Evolutionary conservation across 106 monocot genomes (phyloP).

Genomic region (Phalaenopsis equestris): DNA sequence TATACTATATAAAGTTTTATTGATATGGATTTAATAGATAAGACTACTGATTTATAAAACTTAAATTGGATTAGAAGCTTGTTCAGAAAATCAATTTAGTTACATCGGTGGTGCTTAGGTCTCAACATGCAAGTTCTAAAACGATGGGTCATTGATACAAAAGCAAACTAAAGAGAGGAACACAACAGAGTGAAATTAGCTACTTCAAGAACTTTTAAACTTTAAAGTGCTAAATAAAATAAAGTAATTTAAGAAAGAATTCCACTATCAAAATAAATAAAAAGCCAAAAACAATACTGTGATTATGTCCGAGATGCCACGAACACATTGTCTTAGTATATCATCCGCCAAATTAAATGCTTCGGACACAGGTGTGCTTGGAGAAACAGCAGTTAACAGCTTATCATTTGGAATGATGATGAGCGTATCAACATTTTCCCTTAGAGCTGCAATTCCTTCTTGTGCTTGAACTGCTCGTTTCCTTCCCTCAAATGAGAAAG

Average conservation of each 20-base stretch:
- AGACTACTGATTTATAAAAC: too few relatives aligned
- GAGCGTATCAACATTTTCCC: constrained; percentile 39
- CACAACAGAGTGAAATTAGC: neutral
- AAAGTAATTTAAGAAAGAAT: neutral
- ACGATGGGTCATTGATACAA: too few relatives aligned
- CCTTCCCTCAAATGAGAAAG: constrained; percentile 44
- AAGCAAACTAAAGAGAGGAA: neutral
- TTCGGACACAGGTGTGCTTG: constrained; percentile 47
- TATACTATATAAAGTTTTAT: too few relatives aligned
- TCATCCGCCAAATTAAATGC: constrained; percentile 49
- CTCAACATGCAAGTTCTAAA: too few relatives aligned
- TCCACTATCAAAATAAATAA: neutral
- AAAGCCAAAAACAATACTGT: constrained; percentile 12
- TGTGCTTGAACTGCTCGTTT: constrained; percentile 43
- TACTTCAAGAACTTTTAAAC: neutral
- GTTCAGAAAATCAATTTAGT: too few relatives aligned
- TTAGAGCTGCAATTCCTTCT: constrained; percentile 42
- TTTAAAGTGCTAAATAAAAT: neutral
- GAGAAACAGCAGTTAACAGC: constrained; percentile 50
- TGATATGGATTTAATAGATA: too few relatives aligned
- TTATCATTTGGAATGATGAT: constrained; percentile 45
- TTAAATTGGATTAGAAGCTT: too few relatives aligned
- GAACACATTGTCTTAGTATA: constrained; percentile 50
- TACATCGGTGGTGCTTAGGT: too few relatives aligned
- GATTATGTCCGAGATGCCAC: constrained; percentile 50